These are phyloP conservation scores for Symbiodinium pilosum DNA, from an alignment of 73 alveolate genomes.

Conservation along the genomic window DNA sequence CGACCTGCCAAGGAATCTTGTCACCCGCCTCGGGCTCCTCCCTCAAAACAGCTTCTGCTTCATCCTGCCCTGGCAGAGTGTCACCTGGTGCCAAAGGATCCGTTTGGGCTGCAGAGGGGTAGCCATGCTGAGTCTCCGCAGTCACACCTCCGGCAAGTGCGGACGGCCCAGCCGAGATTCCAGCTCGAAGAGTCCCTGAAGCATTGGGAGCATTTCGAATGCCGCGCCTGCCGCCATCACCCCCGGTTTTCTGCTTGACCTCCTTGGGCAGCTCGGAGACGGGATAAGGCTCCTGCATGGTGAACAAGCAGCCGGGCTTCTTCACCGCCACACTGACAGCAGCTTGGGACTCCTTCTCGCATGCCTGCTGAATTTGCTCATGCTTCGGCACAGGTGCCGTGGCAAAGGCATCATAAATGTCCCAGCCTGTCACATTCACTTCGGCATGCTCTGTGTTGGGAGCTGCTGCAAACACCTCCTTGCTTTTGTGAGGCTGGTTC, in stretches of 20 bases:
- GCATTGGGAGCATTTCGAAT: background rate
- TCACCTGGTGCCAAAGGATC: background rate
- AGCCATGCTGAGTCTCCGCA: background rate
- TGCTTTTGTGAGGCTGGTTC: slow-evolving; percentile 96
- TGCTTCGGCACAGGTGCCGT: slow-evolving; percentile 92
- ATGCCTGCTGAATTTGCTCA: slow-evolving; percentile 82
- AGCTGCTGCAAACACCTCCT: slow-evolving; percentile 96
- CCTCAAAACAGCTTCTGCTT: background rate
- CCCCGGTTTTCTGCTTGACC: slow-evolving; percentile 70
- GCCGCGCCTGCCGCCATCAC: slow-evolving; percentile 68
- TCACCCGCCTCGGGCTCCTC: slow-evolving; percentile 34
- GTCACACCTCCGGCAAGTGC: background rate
- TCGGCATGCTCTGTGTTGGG: slow-evolving; percentile 91
- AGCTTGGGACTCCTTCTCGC: slow-evolving; percentile 88
- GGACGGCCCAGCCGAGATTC: background rate
- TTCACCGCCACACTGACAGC: slow-evolving; percentile 91
- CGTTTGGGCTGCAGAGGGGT: background rate
- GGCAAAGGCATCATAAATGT: slow-evolving; percentile 96
- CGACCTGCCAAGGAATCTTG: slow-evolving; percentile 94
- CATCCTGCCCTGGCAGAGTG: background rate
- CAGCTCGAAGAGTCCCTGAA: background rate
- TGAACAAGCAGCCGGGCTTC: slow-evolving; percentile 88
- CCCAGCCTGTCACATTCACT: slow-evolving; percentile 95
- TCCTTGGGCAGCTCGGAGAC: slow-evolving; percentile 71
- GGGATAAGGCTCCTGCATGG: slow-evolving; percentile 93